Evolutionary conservation across 768 basidiomycete species (phyloP).

Genomic region (Daedalea quercina): DNA sequence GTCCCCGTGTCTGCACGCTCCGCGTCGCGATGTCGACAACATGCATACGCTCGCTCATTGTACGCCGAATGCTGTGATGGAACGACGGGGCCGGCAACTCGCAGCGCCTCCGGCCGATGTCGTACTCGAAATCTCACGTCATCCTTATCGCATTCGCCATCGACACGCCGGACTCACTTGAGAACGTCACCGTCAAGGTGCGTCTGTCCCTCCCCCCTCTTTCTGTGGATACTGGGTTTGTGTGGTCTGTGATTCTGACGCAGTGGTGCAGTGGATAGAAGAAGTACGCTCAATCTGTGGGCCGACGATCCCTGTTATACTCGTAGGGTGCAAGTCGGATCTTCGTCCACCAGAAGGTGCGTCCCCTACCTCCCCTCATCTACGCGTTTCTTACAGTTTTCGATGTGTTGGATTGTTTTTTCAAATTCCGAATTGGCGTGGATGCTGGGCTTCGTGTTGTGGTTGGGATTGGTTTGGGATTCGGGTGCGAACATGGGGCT

Average conservation of each 20-base stretch:
- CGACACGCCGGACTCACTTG: slow-evolving; percentile 93
- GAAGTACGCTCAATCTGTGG: slow-evolving; percentile 98
- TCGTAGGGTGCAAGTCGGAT: slow-evolving; percentile 96
- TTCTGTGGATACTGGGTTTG: neutral
- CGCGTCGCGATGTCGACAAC: no score
- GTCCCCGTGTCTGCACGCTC: no score
- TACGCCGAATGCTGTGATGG: no score
- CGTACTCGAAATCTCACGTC: slow-evolving; percentile 97
- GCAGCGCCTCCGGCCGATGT: slow-evolving; percentile 90
- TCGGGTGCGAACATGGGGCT: no score
- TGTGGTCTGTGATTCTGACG: neutral
- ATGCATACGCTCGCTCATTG: no score
- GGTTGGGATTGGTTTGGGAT: no score
- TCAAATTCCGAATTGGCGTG: no score
- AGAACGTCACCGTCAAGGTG: slow-evolving; percentile 93
- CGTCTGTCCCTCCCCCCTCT: slow-evolving; percentile 6
- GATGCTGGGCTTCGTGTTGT: no score
- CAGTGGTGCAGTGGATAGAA: slow-evolving; percentile 79
- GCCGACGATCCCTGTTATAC: slow-evolving; percentile 82
- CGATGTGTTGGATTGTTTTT: no score
- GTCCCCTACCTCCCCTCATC: no score
- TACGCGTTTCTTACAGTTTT: no score
- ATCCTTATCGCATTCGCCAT: slow-evolving; percentile 97
- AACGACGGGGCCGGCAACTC: neutral
- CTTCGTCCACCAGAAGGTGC: slow-evolving; percentile 51